Percentiles rank a stretch among this genome's conserved stretches.
These are phyloP conservation scores for Leishmania lainsoni DNA, from an alignment of 208 protist species.

Conservation along the genomic window DNA sequence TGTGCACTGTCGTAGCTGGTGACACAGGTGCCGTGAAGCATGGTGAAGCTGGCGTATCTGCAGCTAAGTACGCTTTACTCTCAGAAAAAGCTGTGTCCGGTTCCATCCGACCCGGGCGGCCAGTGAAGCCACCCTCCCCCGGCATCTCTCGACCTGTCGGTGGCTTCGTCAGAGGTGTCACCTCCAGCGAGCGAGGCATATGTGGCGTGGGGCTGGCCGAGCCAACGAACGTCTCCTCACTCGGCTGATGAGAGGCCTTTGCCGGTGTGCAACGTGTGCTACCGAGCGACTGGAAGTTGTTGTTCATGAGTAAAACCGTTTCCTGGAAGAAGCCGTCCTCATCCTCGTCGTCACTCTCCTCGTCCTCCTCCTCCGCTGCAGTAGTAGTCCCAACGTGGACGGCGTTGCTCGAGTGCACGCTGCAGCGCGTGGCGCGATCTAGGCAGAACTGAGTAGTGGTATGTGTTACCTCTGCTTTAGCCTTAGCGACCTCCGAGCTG, in stretches of 20 bases:
- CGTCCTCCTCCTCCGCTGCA: not conserved
- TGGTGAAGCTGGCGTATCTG: not conserved
- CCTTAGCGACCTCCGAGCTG: not conserved
- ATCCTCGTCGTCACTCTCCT: conserved; percentile 38
- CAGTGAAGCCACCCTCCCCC: not conserved
- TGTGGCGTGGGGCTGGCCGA: conserved; percentile 15
- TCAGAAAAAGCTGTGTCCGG: not conserved
- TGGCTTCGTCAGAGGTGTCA: conserved; percentile 17
- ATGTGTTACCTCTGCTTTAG: not conserved
- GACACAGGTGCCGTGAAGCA: not conserved
- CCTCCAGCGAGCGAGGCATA: conserved; percentile 19
- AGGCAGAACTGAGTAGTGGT: no score
- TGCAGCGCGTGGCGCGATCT: not conserved
- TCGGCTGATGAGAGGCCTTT: conserved; percentile 10
- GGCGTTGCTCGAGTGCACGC: no score
- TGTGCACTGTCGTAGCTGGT: conserved; percentile 10
- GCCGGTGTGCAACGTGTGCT: conserved; percentile 26
- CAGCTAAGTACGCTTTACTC: not conserved
- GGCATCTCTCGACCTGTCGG: not conserved
- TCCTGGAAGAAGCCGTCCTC: conserved; percentile 35
- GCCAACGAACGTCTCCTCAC: not conserved
- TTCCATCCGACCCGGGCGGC: conserved; percentile 4
- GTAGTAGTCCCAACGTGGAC: not conserved
- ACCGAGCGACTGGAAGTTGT: conserved; percentile 33
- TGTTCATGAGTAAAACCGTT: conserved; percentile 38